Percentiles rank a stretch among this genome's conserved stretches.
phyloP scores from a whole-genome alignment of 306 rosid species.

The Hippophae tibetana region DNA sequence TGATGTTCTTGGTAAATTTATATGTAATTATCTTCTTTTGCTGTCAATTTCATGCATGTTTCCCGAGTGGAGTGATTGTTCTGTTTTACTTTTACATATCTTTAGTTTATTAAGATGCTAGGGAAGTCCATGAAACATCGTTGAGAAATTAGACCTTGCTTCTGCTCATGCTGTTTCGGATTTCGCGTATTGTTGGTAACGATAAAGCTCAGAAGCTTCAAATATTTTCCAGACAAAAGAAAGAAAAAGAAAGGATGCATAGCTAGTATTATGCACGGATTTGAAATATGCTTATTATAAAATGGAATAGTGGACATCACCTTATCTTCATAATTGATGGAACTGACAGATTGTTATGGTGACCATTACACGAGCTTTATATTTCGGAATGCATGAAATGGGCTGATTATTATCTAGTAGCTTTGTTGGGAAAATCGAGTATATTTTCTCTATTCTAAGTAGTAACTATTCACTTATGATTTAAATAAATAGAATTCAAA shows the following conservation, averaged over 20 bases:
- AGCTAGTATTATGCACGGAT: too few relatives aligned
- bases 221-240: too few relatives aligned
- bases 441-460: too few relatives aligned
- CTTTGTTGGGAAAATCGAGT: too few relatives aligned
- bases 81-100: background rate
- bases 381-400: slow-evolving; percentile 6
- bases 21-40: background rate
- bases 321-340: background rate
- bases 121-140: background rate
- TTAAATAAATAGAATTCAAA: too few relatives aligned
- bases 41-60: background rate
- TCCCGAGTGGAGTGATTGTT: background rate
- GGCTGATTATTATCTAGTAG: too few relatives aligned
- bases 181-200: too few relatives aligned
- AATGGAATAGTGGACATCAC: background rate
- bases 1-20: background rate
- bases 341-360: background rate
- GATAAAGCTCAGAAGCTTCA: too few relatives aligned
- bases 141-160: background rate
- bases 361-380: background rate
- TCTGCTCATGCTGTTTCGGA: background rate
- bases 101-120: background rate
- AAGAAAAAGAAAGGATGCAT: too few relatives aligned
- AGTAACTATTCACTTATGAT: too few relatives aligned
- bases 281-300: too few relatives aligned